A percentile compares a stretch with the other conserved stretches of the same genome.
These are phyloP conservation scores for Diaporthe caulivora DNA, from an alignment of 2,329 filamentous ascomycete genomes.

Conservation along the genomic window DNA sequence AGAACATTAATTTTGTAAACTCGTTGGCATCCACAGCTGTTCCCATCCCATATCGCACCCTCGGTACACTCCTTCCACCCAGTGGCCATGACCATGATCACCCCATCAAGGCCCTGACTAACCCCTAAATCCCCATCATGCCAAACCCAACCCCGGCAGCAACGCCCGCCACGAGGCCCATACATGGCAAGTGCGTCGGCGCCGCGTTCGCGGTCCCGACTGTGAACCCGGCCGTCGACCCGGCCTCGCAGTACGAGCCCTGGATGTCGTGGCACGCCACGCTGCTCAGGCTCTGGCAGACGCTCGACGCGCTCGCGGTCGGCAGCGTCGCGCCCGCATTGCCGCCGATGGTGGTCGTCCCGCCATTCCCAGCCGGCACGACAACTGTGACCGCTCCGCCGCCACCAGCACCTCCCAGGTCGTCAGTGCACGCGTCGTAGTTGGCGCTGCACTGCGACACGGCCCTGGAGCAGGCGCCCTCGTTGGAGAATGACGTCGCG, in stretches of 20 bases:
- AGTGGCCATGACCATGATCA: not conserved
- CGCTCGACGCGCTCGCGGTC: conserved; percentile 59
- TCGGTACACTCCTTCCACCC: too few relatives aligned
- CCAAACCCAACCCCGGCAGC: conserved; percentile 41
- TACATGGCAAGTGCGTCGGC: conserved; percentile 43
- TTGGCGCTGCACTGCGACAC: conserved; percentile 65
- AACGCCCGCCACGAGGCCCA: conserved; percentile 44
- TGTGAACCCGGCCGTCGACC: conserved; percentile 45
- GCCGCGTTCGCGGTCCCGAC: conserved; percentile 44
- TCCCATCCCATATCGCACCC: not conserved
- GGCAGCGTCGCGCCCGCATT: conserved; percentile 54
- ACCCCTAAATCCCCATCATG: conserved; percentile 36
- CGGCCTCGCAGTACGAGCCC: conserved; percentile 54
- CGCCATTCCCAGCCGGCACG: conserved; percentile 62
- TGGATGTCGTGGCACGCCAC: conserved; percentile 62
- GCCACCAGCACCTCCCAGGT: conserved; percentile 55
- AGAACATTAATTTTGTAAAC: not conserved
- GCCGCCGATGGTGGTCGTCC: conserved; percentile 64
- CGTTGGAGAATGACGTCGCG: conserved; percentile 63
- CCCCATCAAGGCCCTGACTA: not conserved
- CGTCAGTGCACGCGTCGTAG: conserved; percentile 65
- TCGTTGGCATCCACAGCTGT: not conserved
- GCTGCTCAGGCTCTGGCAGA: conserved; percentile 68
- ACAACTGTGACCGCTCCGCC: conserved; percentile 64
- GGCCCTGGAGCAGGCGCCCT: conserved; percentile 64